Base-by-base conservation (phyloP, 2,329 filamentous ascomycete genomes). In the Eutypa lata region DNA sequence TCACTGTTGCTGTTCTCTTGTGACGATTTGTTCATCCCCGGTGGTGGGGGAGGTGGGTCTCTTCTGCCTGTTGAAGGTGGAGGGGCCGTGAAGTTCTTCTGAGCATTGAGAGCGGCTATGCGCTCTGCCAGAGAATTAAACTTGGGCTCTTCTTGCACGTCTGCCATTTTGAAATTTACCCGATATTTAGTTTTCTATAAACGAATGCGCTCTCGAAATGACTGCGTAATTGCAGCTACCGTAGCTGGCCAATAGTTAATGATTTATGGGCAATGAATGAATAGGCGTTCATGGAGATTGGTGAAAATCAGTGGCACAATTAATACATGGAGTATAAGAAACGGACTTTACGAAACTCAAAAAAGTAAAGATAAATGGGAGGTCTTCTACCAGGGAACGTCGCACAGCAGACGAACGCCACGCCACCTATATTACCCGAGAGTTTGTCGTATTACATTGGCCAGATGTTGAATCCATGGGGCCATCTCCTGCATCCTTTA, bases 51-150 rank as follows among this genome's bases (percentile, higher is more conserved):
- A 24, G 75, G 71, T 22, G 75, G 69, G 50, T 70, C 68, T 63
- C 73, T 75, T 22, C 62, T 59, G 16, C 61, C 60, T 2, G 49
- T 51, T 3, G 61, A 49, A 11, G 61, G 53, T 1, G 60, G 54
- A 50, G 72, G 69, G 14, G 70, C 62, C 53, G 71, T 72, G 71
- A 86, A 82, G 72, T 80, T 81, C 68, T 82, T 81, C 67, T 86
- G 78, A 63, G 74, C 71, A 60, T 86, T 86, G 57, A 87, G 75
- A 28, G 84, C 84, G 10, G 83, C 83, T 57, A 87, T 87, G 49
- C 84, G 77, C 67, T 86, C 82, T 4, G 81, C 77, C 24, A 87
- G 75, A 7, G 79, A 79, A 53, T 73, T 83, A 67, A 83, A 86
- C 56, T 79, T 79, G 38, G 82, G 82, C 63, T 86, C 83, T n/a